phyloP scores from a whole-genome alignment of 1,284 basidiomycete genomes.

The Pulveroboletus ridleyi region DNA sequence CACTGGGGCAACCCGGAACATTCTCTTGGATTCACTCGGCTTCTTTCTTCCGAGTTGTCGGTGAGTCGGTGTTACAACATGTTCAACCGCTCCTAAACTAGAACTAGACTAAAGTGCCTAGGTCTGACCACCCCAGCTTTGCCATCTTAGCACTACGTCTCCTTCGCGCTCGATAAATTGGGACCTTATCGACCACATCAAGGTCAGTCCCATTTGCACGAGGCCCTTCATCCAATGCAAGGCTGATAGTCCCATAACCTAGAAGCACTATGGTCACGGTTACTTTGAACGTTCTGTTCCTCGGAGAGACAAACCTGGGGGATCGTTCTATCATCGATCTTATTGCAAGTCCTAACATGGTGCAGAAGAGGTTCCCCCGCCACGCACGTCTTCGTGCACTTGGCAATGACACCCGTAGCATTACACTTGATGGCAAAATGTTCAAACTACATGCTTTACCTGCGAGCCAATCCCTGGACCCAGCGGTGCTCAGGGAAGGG shows the following conservation, averaged over 20 bases:
- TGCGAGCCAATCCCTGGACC: constrained; percentile 12
- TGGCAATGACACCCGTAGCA: constrained; percentile 12
- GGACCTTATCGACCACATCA: not conserved
- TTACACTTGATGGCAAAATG: constrained; percentile 26
- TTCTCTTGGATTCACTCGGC: not conserved
- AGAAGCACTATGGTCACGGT: constrained; percentile 4
- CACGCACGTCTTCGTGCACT: not conserved
- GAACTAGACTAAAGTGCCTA: constrained; percentile 25
- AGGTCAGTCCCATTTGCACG: constrained; percentile 21
- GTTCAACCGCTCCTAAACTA: constrained; percentile 7
- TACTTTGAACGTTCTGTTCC: constrained; percentile 27
- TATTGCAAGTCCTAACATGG: constrained; percentile 15
- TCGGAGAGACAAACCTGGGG: constrained; percentile 31
- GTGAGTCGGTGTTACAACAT: constrained; percentile 21
- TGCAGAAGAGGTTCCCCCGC: constrained; percentile 2
- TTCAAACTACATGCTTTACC: constrained; percentile 23
- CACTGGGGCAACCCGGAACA: not conserved
- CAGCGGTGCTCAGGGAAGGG: constrained; percentile 8
- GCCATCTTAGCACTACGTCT: constrained; percentile 11
- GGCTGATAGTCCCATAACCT: constrained; percentile 22
- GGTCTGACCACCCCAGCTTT: constrained; percentile 20
- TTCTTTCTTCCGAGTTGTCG: constrained; percentile 2
- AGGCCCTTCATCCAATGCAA: not conserved
- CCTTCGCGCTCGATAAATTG: constrained; percentile 20
- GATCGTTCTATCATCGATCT: constrained; percentile 31